These are phyloP conservation scores for Elaeagnus macrophylla DNA, from an alignment of 306 rosid species.

Conservation along the genomic window DNA sequence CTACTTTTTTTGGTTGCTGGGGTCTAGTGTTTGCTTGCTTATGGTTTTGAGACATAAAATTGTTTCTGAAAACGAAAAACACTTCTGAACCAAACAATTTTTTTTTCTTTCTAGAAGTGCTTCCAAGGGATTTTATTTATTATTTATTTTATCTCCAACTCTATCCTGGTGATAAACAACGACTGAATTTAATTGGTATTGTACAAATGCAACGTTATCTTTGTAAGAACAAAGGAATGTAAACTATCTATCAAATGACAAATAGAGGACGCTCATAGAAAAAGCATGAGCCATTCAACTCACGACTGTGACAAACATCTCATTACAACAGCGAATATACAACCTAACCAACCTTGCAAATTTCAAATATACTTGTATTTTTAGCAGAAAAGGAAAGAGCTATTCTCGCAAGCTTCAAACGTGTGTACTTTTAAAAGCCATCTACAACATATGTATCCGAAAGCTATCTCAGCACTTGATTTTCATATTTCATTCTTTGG, in stretches of 20 bases:
- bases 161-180: too few relatives aligned
- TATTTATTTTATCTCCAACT: too few relatives aligned
- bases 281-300: conserved; percentile 12
- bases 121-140: too few relatives aligned
- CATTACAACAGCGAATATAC: background rate
- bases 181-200: too few relatives aligned
- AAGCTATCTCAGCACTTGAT: background rate
- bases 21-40: too few relatives aligned
- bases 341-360: background rate
- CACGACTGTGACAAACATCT: conserved; percentile 17
- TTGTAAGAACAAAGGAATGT: conserved; percentile 11
- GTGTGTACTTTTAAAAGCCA: background rate
- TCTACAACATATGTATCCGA: background rate
- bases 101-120: too few relatives aligned
- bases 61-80: too few relatives aligned
- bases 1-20: too few relatives aligned
- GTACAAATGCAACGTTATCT: too few relatives aligned
- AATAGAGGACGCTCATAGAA: conserved; percentile 4
- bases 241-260: background rate
- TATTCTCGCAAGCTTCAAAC: conserved; percentile 2
- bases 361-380: conserved; percentile 12
- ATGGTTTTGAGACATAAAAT: too few relatives aligned
- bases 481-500: conserved; percentile 12
- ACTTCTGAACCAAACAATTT: too few relatives aligned
- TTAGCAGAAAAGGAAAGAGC: background rate